Conservation (phyloP, 2,329 filamentous ascomycete species). For the Diaporthe aspalathi region DNA sequence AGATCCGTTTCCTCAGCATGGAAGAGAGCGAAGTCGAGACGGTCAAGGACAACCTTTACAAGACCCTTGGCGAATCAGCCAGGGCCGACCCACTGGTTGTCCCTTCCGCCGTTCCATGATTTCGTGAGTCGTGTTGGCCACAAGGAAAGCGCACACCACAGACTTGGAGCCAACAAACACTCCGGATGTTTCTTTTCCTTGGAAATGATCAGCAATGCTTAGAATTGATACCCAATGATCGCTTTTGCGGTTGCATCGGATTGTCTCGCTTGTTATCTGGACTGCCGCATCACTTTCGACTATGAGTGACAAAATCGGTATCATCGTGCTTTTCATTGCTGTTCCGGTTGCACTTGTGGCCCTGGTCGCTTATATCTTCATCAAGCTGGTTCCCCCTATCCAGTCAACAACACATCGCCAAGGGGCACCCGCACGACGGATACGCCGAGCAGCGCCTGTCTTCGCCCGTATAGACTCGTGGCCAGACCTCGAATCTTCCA, state of each 20-base stretch:
- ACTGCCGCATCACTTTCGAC: constrained; percentile 37
- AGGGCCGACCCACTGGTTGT: constrained; percentile 37
- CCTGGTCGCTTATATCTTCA: constrained; percentile 27
- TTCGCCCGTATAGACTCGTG: constrained; percentile 46
- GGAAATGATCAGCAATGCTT: constrained; percentile 22
- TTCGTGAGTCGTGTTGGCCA: neutral
- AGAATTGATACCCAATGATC: constrained; percentile 39
- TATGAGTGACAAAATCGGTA: constrained; percentile 35
- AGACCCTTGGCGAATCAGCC: constrained; percentile 55
- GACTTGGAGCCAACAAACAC: constrained; percentile 21
- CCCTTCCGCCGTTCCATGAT: constrained; percentile 31
- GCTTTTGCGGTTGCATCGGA: constrained; percentile 19
- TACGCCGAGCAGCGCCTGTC: neutral
- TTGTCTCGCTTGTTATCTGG: constrained; percentile 12
- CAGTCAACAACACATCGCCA: neutral
- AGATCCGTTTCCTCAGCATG: constrained; percentile 76
- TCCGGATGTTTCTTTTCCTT: constrained; percentile 2
- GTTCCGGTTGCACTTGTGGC: constrained; percentile 34
- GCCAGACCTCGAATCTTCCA: constrained; percentile 47
- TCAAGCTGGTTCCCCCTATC: constrained; percentile 28
- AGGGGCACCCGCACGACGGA: neutral
- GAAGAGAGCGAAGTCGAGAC: constrained; percentile 68
- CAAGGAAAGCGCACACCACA: constrained; percentile 30
- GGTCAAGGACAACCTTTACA: constrained; percentile 68
- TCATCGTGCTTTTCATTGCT: constrained; percentile 34